Base-by-base conservation (phyloP, 2,329 filamentous ascomycete species). In the Emmonsia crescens region DNA sequence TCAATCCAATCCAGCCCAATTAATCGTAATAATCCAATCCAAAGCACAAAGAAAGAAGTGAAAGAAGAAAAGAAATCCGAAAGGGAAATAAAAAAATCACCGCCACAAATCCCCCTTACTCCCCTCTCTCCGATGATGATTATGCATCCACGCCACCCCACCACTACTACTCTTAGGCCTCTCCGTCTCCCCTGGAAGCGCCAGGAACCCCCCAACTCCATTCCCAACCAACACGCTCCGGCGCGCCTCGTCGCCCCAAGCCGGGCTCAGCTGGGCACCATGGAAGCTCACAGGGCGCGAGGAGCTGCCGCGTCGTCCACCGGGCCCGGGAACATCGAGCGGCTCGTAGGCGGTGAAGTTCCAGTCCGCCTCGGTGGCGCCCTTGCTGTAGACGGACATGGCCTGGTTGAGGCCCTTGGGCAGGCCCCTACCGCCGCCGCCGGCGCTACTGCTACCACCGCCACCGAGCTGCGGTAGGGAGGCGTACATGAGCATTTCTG, bases 401-500 rank as follows among this genome's bases (percentile, higher is more conserved):
- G 81, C 44, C 65, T 85, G 84, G 33, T 77, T 76, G 65, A 87
- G 77, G 9, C 73, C 72, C 36, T 57, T 57, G 5, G 64, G 63
- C 21, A 66, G 59, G 46, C 29, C 63, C 42, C 69, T 70, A 1
- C 71, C 68, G 0, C 69, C 69, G 6, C 59, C 63, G 19, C n/a
- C n/a, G n/a, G n/a, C n/a, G n/a, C n/a, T n/a, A n/a, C n/a, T n/a
- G n/a, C n/a, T n/a, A n/a, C 69, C 69, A 5, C 59, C 63, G 19
- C 70, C 70, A 0, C 78, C 79, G 64, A 83, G 84, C 6, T 80
- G 77, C 1, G 78, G 79, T 2, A 89, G 87, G 1, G 88, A 88
- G 1, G 86, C 83, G 6, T 93, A 80, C 16, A 91, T 81, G 5
- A 96, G 83, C 12, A 87, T 82, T 67, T 96, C 90, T 1, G 91